Percentiles rank a stretch among this genome's conserved stretches.
Evolutionary conservation across 1,284 basidiomycete species (phyloP).

Genomic region (Puccinia hordei): DNA sequence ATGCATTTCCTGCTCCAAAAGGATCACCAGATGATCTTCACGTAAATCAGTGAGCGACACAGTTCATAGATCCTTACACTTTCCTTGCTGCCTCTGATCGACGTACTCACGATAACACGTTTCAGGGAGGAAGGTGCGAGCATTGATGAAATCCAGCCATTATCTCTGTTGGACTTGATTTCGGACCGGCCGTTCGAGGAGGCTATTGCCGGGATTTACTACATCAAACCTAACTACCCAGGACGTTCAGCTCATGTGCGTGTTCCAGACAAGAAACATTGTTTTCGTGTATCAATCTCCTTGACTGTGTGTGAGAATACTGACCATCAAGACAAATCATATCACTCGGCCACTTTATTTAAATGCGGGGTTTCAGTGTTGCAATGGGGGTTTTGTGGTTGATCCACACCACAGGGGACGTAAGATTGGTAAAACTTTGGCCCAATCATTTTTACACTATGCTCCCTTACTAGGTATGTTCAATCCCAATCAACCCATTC

Average conservation of each 20-base stretch:
- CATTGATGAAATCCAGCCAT: background rate
- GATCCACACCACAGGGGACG: conserved; percentile 69
- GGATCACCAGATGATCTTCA: background rate
- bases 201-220: conserved; percentile 24
- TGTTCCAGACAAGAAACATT: background rate
- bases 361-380: conserved; percentile 65
- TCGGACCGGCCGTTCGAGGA: conserved; percentile 6
- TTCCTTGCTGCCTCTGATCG: background rate
- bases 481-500: background rate
- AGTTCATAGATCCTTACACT: background rate
- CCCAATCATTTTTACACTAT: conserved; percentile 77
- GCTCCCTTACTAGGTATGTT: conserved; percentile 68
- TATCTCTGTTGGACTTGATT: conserved; percentile 9
- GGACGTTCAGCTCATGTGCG: conserved; percentile 38
- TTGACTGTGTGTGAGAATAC: background rate
- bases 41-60: background rate
- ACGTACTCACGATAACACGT: background rate
- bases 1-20: background rate
- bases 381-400: conserved; percentile 87
- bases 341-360: background rate
- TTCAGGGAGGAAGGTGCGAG: conserved; percentile 5
- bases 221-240: conserved; percentile 88
- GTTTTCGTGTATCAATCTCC: background rate
- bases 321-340: background rate
- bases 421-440: conserved; percentile 74